Evolutionary conservation across 73 alveolate genomes (phyloP), one percentile per base, ranked within the genome.

Genomic region (Urostyla sp.): DNA sequence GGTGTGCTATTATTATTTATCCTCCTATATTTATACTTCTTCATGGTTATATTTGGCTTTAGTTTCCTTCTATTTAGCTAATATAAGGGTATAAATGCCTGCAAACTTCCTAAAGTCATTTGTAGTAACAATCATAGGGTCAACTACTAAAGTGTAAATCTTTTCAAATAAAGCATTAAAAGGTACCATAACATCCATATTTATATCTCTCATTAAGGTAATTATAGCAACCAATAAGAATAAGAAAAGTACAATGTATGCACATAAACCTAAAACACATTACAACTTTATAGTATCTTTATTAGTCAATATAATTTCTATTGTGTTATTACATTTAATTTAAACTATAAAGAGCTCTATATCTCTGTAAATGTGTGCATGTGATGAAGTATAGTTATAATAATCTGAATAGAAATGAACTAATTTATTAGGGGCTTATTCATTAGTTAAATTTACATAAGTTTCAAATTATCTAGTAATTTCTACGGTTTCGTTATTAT

Each of bases 141-240:
- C 83, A 48, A 69, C 49, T 34, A 69, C 49, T n/a, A 69, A 35
- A 1, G 72, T 28, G 72, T 69, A 69, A 69, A 69, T 69, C 55
- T 69, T 69, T 30, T 69, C 83, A 48, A 69, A 69, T 15, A 69
- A 27, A 31, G 72, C 69, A 49, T 69, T 69, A 48, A 69, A 69
- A 8, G 83, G 83, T 18, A 37, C 43, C 1, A 69, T 8, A 2
- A 69, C 83, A 16, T 69, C 24, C 8, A 15, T n/a, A n/a, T 69
- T 69, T 37, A 69, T 69, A 31, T 69, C 72, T 21, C 83, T 10
- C 24, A 20, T 69, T n/a, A 69, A 46, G 1, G 34, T 5, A 21
- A 27, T 48, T 6, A 69, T 49, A 56, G 49, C 49, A 1, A 69
- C 52, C 1, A 44, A 69, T 0, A 69, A 34, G 40, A 69, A 24